Conservation (phyloP, 257 asterid species). For the Solanum appendiculatum region DNA sequence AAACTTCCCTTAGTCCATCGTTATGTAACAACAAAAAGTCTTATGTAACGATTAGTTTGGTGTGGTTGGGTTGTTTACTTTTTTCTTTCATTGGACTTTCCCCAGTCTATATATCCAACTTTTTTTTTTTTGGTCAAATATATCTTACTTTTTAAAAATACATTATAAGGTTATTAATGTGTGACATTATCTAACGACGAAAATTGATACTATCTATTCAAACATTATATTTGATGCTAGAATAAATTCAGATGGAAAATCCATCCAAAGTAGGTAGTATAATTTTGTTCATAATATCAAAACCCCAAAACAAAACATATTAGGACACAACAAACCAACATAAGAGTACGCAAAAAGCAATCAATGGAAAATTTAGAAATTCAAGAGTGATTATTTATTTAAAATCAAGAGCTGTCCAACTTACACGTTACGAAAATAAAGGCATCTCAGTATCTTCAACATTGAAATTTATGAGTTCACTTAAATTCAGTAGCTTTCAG, state of each 20-base stretch:
- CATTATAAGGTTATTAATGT: not conserved
- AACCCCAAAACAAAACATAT: too few relatives aligned
- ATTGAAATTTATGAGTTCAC: too few relatives aligned
- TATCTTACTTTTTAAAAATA: not conserved
- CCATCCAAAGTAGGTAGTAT: too few relatives aligned
- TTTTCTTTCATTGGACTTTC: not conserved
- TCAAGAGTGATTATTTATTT: not conserved
- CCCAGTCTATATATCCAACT: too few relatives aligned
- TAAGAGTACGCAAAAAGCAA: not conserved
- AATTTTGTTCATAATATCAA: too few relatives aligned
- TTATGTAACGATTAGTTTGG: rapidly evolving
- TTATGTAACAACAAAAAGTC: not conserved
- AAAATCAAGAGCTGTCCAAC: not conserved
- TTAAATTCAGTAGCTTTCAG: too few relatives aligned
- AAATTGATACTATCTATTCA: too few relatives aligned
- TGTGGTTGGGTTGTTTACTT: not conserved
- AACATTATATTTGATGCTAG: too few relatives aligned
- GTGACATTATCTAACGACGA: rapidly evolving
- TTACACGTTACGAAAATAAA: not conserved
- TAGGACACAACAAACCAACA: not conserved
- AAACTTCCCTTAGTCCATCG: too few relatives aligned
- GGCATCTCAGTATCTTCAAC: not conserved
- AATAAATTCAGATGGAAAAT: too few relatives aligned
- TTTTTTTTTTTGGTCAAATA: too few relatives aligned
- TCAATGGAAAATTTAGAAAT: not conserved